Percentiles rank a stretch among this genome's conserved stretches.
phyloP scores from a whole-genome alignment of 139 green algal species.

The Limnomonas spitsbergensis region DNA sequence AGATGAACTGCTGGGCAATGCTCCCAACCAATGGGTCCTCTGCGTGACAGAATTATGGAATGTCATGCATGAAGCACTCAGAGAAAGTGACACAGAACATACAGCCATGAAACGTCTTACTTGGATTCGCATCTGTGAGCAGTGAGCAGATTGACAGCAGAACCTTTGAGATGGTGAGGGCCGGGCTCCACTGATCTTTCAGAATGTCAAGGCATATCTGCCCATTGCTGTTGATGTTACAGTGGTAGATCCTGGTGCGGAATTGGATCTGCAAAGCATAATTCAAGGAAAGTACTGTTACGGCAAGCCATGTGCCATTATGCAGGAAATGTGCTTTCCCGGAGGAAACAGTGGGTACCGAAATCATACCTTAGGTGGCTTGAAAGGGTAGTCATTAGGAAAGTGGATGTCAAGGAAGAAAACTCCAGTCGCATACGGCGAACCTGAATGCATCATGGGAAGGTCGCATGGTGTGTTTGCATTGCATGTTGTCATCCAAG shows the following conservation, averaged over 20 bases:
- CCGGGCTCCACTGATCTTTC: slow-evolving; percentile 90
- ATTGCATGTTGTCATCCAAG: not conserved
- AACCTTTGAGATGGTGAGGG: slow-evolving; percentile 85
- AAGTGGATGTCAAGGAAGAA: slow-evolving; percentile 97
- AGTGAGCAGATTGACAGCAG: slow-evolving; percentile 90
- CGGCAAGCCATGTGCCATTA: no score
- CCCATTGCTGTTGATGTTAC: slow-evolving; percentile 87
- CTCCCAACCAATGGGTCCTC: slow-evolving; percentile 84
- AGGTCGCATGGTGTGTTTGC: not conserved
- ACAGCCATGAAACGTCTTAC: no score
- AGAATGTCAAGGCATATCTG: slow-evolving; percentile 90
- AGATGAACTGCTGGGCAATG: slow-evolving; percentile 86
- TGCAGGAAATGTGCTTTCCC: no score
- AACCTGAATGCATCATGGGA: slow-evolving; percentile 24
- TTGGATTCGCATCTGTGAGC: slow-evolving; percentile 88
- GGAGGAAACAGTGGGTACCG: no score
- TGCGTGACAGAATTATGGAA: slow-evolving; percentile 29
- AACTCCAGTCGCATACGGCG: slow-evolving; percentile 83
- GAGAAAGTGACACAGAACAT: not conserved
- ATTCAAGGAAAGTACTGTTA: not conserved
- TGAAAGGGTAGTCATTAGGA: slow-evolving; percentile 94
- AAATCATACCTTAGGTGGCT: slow-evolving; percentile 84
- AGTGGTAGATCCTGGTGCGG: slow-evolving; percentile 91
- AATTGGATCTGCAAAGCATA: slow-evolving; percentile 57
- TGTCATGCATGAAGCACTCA: not conserved